A percentile compares a stretch with the other conserved stretches of the same genome.
phyloP scores from a whole-genome alignment of 2,329 filamentous ascomycete genomes.

The Apiospora saccharicola region DNA sequence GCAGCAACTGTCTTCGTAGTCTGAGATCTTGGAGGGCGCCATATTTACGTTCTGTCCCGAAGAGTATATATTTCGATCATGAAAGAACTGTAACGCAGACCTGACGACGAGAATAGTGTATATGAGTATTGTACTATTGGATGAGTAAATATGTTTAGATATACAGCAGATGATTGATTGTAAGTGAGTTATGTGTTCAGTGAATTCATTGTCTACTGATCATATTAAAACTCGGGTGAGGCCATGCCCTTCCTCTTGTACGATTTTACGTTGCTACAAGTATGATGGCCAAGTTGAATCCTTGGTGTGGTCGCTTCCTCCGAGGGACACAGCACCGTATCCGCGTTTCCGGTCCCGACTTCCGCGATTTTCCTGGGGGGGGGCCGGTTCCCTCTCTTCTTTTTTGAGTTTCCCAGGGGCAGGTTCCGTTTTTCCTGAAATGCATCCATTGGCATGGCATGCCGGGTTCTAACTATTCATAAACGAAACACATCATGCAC shows the following conservation, averaged over 20 bases:
- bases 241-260: background rate
- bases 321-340: constrained; percentile 3
- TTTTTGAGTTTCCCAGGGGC: constrained; percentile 2
- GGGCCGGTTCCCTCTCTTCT: background rate
- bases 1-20: constrained; percentile 28
- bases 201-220: background rate
- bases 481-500: background rate
- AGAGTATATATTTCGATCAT: background rate
- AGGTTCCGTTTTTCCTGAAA: background rate
- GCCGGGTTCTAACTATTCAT: background rate
- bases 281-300: background rate
- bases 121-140: background rate
- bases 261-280: constrained; percentile 6
- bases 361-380: background rate
- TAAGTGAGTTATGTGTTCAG: background rate
- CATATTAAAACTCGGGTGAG: background rate
- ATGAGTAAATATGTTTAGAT: background rate
- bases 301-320: background rate
- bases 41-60: constrained; percentile 26
- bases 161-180: background rate
- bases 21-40: constrained; percentile 32
- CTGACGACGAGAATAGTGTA: background rate
- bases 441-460: too few species aligned
- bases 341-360: constrained; percentile 10
- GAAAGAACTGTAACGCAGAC: background rate